phyloP scores from a whole-genome alignment of 306 rosid species.

The Pyrus bretschneideri region DNA sequence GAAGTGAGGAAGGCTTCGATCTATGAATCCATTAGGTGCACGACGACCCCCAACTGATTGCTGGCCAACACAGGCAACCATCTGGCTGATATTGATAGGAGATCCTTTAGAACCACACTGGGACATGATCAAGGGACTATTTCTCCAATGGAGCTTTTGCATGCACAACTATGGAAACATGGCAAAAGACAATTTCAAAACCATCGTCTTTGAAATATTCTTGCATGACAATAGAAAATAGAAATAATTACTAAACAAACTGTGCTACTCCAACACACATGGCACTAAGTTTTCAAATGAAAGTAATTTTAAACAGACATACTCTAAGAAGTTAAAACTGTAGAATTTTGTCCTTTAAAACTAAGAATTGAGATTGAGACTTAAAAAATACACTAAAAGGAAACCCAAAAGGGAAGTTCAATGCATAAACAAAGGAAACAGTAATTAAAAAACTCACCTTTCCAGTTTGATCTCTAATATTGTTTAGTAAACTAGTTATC shows the following conservation, averaged over 20 bases:
- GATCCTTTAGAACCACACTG: slow-evolving; percentile 99
- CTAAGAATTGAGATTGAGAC: background rate
- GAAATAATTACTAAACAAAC: slow-evolving; percentile 6
- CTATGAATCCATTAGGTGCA: slow-evolving; percentile 88
- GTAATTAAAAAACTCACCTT: slow-evolving; percentile 36
- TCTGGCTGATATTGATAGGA: slow-evolving; percentile 82
- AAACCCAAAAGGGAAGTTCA: background rate
- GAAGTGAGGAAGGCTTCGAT: slow-evolving; percentile 97
- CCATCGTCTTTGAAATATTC: background rate
- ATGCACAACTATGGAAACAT: slow-evolving; percentile 54
- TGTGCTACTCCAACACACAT: background rate
- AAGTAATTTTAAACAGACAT: background rate
- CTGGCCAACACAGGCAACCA: slow-evolving; percentile 97
- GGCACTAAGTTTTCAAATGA: background rate
- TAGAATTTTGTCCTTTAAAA: background rate
- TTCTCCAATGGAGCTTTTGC: slow-evolving; percentile 85
- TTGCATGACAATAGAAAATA: background rate
- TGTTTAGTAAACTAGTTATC: slow-evolving; percentile 53
- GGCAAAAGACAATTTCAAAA: background rate
- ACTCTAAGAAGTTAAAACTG: background rate
- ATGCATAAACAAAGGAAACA: background rate
- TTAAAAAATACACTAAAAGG: background rate
- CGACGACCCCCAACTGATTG: slow-evolving; percentile 92
- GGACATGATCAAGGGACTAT: slow-evolving; percentile 96
- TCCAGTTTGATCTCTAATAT: slow-evolving; percentile 57